Conservation (phyloP, 192 early-diverging fungal genomes). For the Backusella morwellensis region DNA sequence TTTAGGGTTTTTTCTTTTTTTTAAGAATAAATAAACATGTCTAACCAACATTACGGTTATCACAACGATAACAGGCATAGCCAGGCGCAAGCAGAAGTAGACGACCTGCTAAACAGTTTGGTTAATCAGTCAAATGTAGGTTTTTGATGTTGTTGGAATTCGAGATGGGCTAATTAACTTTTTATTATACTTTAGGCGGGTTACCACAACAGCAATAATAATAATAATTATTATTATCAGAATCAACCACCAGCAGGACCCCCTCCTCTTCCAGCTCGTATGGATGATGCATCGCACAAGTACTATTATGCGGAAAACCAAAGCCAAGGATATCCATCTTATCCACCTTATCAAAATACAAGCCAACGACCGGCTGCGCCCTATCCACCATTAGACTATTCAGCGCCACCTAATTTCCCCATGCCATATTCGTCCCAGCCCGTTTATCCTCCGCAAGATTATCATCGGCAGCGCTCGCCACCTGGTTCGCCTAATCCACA, state of each 20-base stretch:
- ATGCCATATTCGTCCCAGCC: not conserved
- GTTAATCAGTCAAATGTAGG: not conserved
- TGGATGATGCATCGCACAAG: not conserved
- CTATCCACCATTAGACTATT: not conserved
- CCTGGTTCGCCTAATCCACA: conserved; percentile 6
- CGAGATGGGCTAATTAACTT: not conserved
- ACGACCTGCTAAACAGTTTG: not conserved
- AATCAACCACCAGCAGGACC: not conserved
- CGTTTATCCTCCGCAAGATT: not conserved
- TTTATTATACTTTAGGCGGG: not conserved
- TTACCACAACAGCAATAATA: not conserved
- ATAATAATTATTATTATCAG: not conserved
- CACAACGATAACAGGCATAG: not conserved
- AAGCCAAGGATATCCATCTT: not conserved
- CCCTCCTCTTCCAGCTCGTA: conserved; percentile 8
- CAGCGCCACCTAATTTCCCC: not conserved
- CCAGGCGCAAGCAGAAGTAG: not conserved
- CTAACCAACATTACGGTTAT: not conserved
- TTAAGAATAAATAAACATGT: not conserved
- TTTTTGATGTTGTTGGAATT: not conserved
- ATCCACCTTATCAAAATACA: not conserved
- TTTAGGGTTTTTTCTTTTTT: not conserved
- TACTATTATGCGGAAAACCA: not conserved
- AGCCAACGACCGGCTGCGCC: not conserved
- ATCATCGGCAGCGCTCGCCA: conserved; percentile 2